Base-by-base conservation (phyloP, 805 yeast genomes). In the Tetrapisispora taiwanensis region DNA sequence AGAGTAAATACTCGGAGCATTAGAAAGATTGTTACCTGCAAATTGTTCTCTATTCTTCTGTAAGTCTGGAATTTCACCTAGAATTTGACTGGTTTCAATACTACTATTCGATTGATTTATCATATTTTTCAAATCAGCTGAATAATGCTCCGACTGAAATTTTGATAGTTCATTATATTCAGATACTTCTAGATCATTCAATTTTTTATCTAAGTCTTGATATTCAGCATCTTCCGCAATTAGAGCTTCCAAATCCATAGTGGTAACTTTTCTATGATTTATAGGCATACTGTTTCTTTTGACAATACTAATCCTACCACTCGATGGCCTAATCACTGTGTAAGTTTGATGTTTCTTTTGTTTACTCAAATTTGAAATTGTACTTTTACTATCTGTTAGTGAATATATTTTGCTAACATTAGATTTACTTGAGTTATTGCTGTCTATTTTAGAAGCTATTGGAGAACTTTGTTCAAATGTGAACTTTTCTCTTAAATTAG, bases 401-500 rank as follows among this genome's bases (percentile, higher is more conserved):
- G 39, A 24, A 15, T n/a, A 24, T 15, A n/a, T 17, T 30, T 12
- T n/a, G 20, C 27, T n/a, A 9, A 14, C 20, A 7, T 18, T 17
- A 17, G 36, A 39, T 24, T 18, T 31, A 15, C n/a, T 20, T n/a
- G 41, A 30, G 7, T 4, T 5, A 9, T n/a, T 17, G 17, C 32
- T 37, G 8, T 14, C 22, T 12, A 28, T 28, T 26, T 37, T 27
- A 14, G 35, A 39, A 3, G 6, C 14, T 2, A 20, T n/a, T 30
- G 41, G 30, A 18, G 30, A 24, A 15, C 17, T 32, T n/a, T 41
- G 39, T 40, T 63, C 72, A 42, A 65, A 66, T 18, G 67, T 65
- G 47, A 68, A 68, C 48, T 37, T 37, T 27, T 66, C 69, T 49
- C 82, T 64, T 39, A 81, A 60, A 51, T 80, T 72, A 13, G 62